Conservation (phyloP, 1,284 basidiomycete genomes). For the Schizopora paradoxa region DNA sequence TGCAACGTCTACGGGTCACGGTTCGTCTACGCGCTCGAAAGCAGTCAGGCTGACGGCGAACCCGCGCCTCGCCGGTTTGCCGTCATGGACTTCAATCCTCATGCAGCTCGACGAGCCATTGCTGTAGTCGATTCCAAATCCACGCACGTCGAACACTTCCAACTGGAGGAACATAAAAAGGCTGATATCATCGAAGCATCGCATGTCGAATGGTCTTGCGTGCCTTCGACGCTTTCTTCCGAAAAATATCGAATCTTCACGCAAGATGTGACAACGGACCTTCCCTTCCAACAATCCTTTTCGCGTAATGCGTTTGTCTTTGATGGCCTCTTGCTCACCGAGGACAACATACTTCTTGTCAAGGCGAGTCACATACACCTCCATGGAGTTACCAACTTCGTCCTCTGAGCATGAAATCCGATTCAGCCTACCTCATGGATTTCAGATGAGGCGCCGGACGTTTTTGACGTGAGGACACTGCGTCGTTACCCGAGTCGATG, state of each 20-base stretch:
- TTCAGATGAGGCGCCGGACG: too few relatives aligned
- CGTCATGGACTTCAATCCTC: conserved; percentile 50
- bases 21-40: conserved; percentile 31
- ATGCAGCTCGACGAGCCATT: conserved; percentile 31
- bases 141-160: conserved; percentile 20
- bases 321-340: conserved; percentile 44
- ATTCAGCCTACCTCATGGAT: too few relatives aligned
- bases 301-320: conserved; percentile 20
- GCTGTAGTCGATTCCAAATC: conserved; percentile 10
- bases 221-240: conserved; percentile 7
- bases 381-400: too few relatives aligned
- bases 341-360: conserved; percentile 49
- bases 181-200: background rate
- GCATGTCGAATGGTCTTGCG: background rate
- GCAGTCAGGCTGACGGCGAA: conserved; percentile 15
- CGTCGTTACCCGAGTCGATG: too few relatives aligned
- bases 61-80: conserved; percentile 23
- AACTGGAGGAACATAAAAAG: background rate
- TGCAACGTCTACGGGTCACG: conserved; percentile 54
- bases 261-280: conserved; percentile 36
- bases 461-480: too few relatives aligned
- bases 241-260: conserved; percentile 29
- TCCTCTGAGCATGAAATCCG: too few relatives aligned
- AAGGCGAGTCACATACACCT: conserved; percentile 40
- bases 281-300: conserved; percentile 37